Percentiles rank a stretch among this genome's conserved stretches.
Evolutionary conservation across 257 asterid genomes (phyloP).

Genomic region (Solanum peruvianum): DNA sequence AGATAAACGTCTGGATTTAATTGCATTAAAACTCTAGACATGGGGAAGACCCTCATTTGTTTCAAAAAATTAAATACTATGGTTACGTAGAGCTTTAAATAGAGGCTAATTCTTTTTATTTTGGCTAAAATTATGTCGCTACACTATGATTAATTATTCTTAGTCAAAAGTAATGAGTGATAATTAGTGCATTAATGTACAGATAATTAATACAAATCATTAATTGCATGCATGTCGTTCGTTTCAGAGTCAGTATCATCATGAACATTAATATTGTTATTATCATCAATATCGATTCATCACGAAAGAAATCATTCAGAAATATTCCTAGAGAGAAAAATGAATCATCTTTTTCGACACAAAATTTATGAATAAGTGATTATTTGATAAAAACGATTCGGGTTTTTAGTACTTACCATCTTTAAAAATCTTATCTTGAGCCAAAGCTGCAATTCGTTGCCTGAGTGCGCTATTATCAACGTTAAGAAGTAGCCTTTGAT

Average conservation of each 20-base stretch:
- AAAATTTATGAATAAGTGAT: background rate
- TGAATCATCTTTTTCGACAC: fast-evolving
- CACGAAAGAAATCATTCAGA: too few relatives aligned
- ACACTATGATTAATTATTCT: background rate
- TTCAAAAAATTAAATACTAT: background rate
- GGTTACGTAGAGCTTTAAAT: background rate
- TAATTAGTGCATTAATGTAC: background rate
- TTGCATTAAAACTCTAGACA: background rate
- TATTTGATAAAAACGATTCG: background rate
- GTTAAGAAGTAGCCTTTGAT: constrained; percentile 67
- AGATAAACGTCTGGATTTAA: background rate
- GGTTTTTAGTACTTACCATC: constrained; percentile 50
- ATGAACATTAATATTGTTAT: background rate
- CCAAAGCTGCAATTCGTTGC: constrained; percentile 90
- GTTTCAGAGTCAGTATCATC: background rate
- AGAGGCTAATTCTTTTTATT: background rate
- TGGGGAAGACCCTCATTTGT: background rate
- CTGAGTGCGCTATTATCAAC: constrained; percentile 85
- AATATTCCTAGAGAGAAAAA: background rate
- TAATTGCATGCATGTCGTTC: background rate
- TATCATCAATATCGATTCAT: background rate
- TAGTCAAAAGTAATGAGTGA: background rate
- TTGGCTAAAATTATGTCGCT: background rate
- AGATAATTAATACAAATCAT: background rate
- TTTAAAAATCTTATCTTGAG: constrained; percentile 89